Percentiles rank a stretch among this genome's conserved stretches.
These are phyloP conservation scores for Vitis hybrid DNA, from an alignment of 177 flowering plant genomes.

Conservation along the genomic window DNA sequence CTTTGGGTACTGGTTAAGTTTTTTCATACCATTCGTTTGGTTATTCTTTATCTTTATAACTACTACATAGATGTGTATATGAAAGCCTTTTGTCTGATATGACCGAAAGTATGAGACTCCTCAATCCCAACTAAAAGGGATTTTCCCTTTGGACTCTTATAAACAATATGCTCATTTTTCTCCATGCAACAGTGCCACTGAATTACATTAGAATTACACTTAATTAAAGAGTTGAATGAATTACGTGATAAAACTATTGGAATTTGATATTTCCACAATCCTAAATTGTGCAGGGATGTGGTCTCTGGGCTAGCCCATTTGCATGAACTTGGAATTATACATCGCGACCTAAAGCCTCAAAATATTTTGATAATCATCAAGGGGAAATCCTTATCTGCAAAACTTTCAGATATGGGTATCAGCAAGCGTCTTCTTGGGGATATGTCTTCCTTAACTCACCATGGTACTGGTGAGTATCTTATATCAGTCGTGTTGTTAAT, in stretches of 20 bases:
- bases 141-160: too few relatives aligned
- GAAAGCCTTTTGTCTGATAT: too few relatives aligned
- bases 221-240: not conserved
- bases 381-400: conserved; percentile 62
- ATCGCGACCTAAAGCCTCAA: conserved; percentile 92
- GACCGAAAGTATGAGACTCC: too few relatives aligned
- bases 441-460: conserved; percentile 67
- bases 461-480: conserved; percentile 60
- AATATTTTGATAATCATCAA: conserved; percentile 67
- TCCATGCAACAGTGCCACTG: too few relatives aligned
- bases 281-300: conserved; percentile 56
- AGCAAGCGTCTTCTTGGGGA: conserved; percentile 76
- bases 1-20: too few relatives aligned
- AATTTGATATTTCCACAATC: not conserved
- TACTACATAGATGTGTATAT: too few relatives aligned
- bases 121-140: too few relatives aligned
- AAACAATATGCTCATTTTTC: too few relatives aligned
- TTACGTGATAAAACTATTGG: too few relatives aligned
- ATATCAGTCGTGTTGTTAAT: too few relatives aligned
- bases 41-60: too few relatives aligned
- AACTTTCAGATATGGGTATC: conserved; percentile 96
- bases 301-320: conserved; percentile 81
- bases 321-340: conserved; percentile 89
- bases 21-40: too few relatives aligned
- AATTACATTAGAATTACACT: not conserved